Evolutionary conservation across 345 rosid genomes (phyloP).

Genomic region (Lumnitzera littorea): DNA sequence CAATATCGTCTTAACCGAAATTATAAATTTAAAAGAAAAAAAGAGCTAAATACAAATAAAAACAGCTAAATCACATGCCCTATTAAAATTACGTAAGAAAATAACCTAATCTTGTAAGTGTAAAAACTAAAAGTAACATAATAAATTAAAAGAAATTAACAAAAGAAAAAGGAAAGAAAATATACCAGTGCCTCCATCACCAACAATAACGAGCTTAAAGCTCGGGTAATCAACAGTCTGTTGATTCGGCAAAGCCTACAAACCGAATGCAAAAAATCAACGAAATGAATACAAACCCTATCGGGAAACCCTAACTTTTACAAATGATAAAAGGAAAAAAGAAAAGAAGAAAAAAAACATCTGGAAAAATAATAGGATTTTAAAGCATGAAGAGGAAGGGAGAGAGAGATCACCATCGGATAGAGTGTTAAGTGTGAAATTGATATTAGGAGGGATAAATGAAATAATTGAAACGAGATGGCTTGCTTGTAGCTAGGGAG

Average conservation of each 20-base stretch:
- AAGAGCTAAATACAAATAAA: too few species aligned
- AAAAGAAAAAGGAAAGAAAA: not conserved
- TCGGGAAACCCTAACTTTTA: not conserved
- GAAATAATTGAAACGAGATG: not conserved
- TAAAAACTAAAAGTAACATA: not conserved
- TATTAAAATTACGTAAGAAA: too few species aligned
- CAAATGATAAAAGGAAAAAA: not conserved
- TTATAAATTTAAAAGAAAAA: too few species aligned
- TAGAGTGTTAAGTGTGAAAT: not conserved
- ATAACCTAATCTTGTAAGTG: not conserved
- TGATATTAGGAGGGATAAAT: not conserved
- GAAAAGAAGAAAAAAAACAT: not conserved
- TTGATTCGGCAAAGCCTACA: slow-evolving; percentile 20
- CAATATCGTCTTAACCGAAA: too few species aligned
- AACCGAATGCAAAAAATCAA: not conserved
- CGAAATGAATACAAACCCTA: not conserved
- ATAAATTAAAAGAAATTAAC: not conserved
- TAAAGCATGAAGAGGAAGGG: too few species aligned
- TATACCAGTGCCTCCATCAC: slow-evolving; percentile 39
- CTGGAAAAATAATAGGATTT: not conserved
- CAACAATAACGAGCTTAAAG: slow-evolving; percentile 41
- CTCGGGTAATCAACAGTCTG: slow-evolving; percentile 29
- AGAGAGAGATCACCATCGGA: slow-evolving; percentile 4
- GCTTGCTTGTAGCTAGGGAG: slow-evolving; percentile 1
- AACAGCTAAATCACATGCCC: not conserved